Evolutionary conservation across 2,329 filamentous ascomycete species (phyloP).

Genomic region (Cordyceps cateniannulata): DNA sequence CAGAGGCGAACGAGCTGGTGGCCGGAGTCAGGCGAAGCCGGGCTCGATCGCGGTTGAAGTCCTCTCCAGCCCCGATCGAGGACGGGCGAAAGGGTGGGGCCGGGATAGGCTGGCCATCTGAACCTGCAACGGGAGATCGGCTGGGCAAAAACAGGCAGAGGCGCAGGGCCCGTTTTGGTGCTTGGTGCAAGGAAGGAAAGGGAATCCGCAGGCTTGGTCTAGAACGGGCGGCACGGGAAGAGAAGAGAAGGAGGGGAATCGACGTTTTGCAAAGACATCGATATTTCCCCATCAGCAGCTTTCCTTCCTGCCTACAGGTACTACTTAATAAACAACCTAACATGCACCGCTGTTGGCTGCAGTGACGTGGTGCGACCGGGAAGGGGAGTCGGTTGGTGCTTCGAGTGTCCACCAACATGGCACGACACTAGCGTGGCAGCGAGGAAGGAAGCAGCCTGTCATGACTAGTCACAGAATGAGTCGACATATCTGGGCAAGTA

Average conservation of each 20-base stretch:
- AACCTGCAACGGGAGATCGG: conserved; percentile 2
- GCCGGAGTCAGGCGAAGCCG: not conserved
- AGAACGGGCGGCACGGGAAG: not conserved
- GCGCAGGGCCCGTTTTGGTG: not conserved
- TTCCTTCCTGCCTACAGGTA: too few species aligned
- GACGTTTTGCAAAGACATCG: conserved; percentile 5
- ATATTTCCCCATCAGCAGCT: not conserved
- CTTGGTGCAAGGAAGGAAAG: not conserved
- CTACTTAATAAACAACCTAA: too few species aligned
- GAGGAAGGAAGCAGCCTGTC: not conserved
- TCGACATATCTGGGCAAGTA: too few species aligned
- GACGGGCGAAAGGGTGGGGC: not conserved
- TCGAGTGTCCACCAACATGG: not conserved
- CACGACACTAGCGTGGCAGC: not conserved
- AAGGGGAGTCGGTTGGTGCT: not conserved
- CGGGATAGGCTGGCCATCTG: not conserved
- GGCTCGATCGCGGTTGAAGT: conserved; percentile 1
- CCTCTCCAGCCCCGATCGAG: conserved; percentile 8
- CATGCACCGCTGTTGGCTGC: not conserved
- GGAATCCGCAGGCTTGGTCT: not conserved
- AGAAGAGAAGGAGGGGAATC: not conserved
- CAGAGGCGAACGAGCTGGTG: too few species aligned
- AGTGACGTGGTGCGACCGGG: not conserved
- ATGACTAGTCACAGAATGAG: not conserved
- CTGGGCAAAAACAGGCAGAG: not conserved